Evolutionary conservation across 2,329 filamentous ascomycete species (phyloP), one percentile per base, ranked within the genome.

Genomic region (Arthrinium phaeospermum): DNA sequence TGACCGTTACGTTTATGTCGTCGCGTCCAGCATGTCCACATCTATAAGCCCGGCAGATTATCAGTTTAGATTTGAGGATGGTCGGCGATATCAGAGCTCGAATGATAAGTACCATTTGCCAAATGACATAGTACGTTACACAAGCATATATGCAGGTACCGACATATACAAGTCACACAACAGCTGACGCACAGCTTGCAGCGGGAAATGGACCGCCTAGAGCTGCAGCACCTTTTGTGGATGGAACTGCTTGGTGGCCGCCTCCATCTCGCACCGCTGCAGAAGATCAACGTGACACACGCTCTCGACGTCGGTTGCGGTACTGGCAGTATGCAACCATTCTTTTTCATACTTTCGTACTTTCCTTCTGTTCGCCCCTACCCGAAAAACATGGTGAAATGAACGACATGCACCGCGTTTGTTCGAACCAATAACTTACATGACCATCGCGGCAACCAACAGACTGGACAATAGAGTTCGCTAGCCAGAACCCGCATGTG

Each of bases 381-480:
- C 37, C 22, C 19, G 14, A 30, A 19, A 47, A 19, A 47, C 16
- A 44, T 34, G 16, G 30, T 61, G 16, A 37, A n/a, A 37, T 37
- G 30, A 37, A 61, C 3, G 53, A 19, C 30, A 19, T 19, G 53
- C 53, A 61, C 53, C 16, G 4, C 34, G 6, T 4, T 10, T 4
- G 16, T 22, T 61, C 16, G 30, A 30, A 22, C 34, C 57, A 8
- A 30, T 61, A 49, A 61, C 70, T n/a, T 69, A 49, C 61, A 34
- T 45, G 49, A 34, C 46, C 34, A 64, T 41, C 34, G 22, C 30
- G 16, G 2, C 57, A 37, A 64, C 57, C 41, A 57, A 46, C 67
- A 75, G 74, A 76, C 71, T 76, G 75, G 75, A 49, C 75, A 14
- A 75, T 76, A 47, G 75, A 76, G 67, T 76, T 76, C 47, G 75